Conservation (phyloP, 2,329 filamentous ascomycete genomes). For the Bisporella sp. region DNA sequence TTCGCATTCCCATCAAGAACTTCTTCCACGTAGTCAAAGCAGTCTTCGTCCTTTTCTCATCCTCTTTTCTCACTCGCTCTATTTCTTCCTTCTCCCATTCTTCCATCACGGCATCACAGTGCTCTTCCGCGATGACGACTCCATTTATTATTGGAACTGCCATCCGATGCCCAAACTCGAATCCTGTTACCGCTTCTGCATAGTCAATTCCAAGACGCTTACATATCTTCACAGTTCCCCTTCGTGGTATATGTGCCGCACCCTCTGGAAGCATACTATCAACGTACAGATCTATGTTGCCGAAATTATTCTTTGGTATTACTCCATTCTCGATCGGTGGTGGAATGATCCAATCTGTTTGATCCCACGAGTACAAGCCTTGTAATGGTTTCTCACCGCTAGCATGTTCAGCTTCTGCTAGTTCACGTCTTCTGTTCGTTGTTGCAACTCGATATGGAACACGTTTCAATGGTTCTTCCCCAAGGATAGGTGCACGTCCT, state of each 20-base stretch:
- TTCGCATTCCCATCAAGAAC: conserved; percentile 77
- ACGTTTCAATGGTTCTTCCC: conserved; percentile 71
- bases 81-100: conserved; percentile 73
- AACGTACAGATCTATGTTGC: conserved; percentile 94
- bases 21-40: conserved; percentile 77
- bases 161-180: conserved; percentile 92
- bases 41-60: conserved; percentile 71
- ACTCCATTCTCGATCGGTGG: conserved; percentile 74
- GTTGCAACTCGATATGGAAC: conserved; percentile 92
- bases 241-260: conserved; percentile 75
- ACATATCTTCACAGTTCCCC: conserved; percentile 72
- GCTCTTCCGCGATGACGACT: conserved; percentile 78
- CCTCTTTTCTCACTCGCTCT: conserved; percentile 70
- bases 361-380: conserved; percentile 73
- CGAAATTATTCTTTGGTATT: conserved; percentile 91
- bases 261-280: conserved; percentile 86
- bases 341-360: conserved; percentile 95
- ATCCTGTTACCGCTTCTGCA: conserved; percentile 90
- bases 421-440: conserved; percentile 75
- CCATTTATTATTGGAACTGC: conserved; percentile 89
- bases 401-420: conserved; percentile 70
- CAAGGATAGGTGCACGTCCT: conserved; percentile 66
- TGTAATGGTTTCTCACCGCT: conserved; percentile 81
- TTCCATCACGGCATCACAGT: conserved; percentile 66
- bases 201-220: conserved; percentile 80